phyloP scores from a whole-genome alignment of 2,329 filamentous ascomycete species.

The Stemphylium lycopersici region DNA sequence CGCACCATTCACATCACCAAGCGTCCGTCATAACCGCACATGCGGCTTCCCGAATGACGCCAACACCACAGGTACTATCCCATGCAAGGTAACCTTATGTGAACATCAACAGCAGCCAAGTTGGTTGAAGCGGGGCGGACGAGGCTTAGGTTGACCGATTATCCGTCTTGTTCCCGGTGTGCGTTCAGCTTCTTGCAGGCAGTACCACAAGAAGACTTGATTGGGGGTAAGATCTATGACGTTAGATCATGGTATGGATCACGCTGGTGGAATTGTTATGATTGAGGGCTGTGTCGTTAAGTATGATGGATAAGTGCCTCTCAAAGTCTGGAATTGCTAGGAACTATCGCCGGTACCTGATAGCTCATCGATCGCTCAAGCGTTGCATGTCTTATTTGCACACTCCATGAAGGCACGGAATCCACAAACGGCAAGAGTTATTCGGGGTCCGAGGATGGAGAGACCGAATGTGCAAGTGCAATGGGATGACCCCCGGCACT shows the following conservation, averaged over 20 bases:
- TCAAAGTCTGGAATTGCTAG: neutral
- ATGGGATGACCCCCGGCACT: slow-evolving; percentile 4
- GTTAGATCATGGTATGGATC: neutral
- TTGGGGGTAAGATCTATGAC: slow-evolving; percentile 19
- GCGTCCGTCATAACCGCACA: slow-evolving; percentile 1
- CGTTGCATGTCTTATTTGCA: neutral
- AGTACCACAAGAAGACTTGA: slow-evolving; percentile 3
- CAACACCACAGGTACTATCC: slow-evolving; percentile 1
- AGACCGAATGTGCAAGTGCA: slow-evolving; percentile 10
- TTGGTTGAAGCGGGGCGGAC: slow-evolving; percentile 3
- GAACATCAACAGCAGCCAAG: slow-evolving; percentile 18
- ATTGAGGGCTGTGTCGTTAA: slow-evolving; percentile 1
- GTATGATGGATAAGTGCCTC: neutral
- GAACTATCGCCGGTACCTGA: neutral
- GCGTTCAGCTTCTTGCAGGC: neutral
- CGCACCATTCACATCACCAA: slow-evolving; percentile 8
- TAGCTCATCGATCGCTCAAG: neutral
- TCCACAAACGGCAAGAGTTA: neutral
- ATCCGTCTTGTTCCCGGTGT: slow-evolving; percentile 11
- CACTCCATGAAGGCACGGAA: neutral
- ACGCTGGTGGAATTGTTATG: neutral
- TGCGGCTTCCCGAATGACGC: slow-evolving; percentile 7
- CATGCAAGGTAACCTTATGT: slow-evolving; percentile 15
- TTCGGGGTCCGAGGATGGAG: slow-evolving; percentile 8
- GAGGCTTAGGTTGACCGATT: slow-evolving; percentile 14